Base-by-base conservation (phyloP, 345 rosid species). In the Populus pruinosa region DNA sequence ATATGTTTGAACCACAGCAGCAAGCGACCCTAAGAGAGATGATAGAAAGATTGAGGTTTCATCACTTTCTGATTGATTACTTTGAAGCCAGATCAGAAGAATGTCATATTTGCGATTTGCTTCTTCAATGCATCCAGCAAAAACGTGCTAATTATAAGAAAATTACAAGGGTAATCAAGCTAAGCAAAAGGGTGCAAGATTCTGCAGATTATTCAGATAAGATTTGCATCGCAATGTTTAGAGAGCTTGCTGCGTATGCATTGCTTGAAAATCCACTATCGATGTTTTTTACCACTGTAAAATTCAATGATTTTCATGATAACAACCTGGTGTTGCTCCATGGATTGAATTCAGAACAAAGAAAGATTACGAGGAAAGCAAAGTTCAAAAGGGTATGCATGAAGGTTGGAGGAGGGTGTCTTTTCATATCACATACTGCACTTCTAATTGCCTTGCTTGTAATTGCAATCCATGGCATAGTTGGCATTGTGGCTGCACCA, bases 401-500 rank as follows among this genome's bases (percentile, higher is more conserved):
- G 86, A 89, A 69, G 76, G 75, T 85, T 18, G 92, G 91, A 8
- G 83, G 83, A 21, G 80, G 65, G 55, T 76, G 85, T 64, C 73
- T 94, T 38, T 86, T 85, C 67, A 78, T 89, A 64, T 79, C 90
- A 14, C 90, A 81, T 4, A 71, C 83, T 18, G 86, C 86, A 0
- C 63, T 93, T n/a, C 79, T 87, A 25, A 70, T 79, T 39, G 78
- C 86, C 12, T 36, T 86, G 62, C 64, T 95, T 31, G 83, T 90
- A 1, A 70, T 91, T 2, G 91, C 94, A 18, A n/a, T 90, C 20
- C 98, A 93, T 77, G 85, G 95, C 79, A 65, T 90, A 73, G 84
- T 86, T 18, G 97, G 91, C 11, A 41, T 90, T n/a, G 62, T 79
- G 23, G 91, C 88, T 21, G 93, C 89, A 55, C 94, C 95, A 1